phyloP scores from a whole-genome alignment of 345 rosid genomes.

The Limnanthes douglasii region DNA sequence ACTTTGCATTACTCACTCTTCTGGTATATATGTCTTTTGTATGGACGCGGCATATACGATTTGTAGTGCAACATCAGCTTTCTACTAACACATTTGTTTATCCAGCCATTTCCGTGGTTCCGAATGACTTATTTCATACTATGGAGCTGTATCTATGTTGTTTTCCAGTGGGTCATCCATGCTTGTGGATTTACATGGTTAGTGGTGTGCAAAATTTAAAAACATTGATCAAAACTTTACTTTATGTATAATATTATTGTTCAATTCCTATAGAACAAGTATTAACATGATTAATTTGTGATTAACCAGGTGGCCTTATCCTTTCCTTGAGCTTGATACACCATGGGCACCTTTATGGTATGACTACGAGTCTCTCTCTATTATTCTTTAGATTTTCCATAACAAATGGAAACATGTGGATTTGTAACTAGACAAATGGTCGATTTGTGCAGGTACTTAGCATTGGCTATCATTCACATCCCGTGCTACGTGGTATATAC shows the following conservation, averaged over 20 bases:
- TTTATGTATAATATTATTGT: background rate
- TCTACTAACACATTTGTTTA: background rate
- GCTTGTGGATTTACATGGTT: slow-evolving; percentile 76
- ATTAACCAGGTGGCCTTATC: slow-evolving; percentile 79
- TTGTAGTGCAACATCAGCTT: background rate
- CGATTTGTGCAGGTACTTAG: slow-evolving; percentile 75
- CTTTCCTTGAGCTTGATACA: slow-evolving; percentile 50
- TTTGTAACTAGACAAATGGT: too few species aligned
- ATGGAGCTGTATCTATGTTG: slow-evolving; percentile 65
- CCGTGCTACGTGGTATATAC: slow-evolving; percentile 64
- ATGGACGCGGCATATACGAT: too few species aligned
- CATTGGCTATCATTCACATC: slow-evolving; percentile 38
- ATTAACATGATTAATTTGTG: background rate
- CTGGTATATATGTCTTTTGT: too few species aligned
- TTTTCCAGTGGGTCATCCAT: slow-evolving; percentile 81
- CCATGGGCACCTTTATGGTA: slow-evolving; percentile 81
- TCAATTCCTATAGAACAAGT: background rate
- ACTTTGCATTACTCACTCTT: too few species aligned
- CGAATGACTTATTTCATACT: slow-evolving; percentile 61
- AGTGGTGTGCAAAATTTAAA: background rate
- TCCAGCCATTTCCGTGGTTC: slow-evolving; percentile 75
- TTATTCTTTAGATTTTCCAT: too few species aligned
- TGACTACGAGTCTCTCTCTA: too few species aligned
- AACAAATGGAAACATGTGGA: too few species aligned
- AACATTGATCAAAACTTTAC: background rate